A percentile compares a stretch with the other conserved stretches of the same genome.
These are phyloP conservation scores for Akanthomyces lecanii DNA, from an alignment of 2,329 filamentous ascomycete species.

Conservation along the genomic window DNA sequence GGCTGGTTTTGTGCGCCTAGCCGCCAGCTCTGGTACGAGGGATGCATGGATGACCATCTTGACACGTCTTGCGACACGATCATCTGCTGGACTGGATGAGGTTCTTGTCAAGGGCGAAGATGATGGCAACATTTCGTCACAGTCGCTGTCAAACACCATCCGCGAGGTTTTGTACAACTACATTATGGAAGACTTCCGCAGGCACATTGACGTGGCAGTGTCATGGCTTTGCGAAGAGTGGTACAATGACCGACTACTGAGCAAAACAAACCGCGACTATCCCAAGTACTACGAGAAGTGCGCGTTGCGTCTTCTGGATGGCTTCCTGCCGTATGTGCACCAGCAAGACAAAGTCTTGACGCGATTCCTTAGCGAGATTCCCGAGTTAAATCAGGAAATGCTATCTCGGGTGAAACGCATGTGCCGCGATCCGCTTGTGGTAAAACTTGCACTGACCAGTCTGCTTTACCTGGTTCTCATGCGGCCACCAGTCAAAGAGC, in stretches of 20 bases:
- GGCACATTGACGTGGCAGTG: constrained; percentile 83
- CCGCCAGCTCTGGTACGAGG: constrained; percentile 76
- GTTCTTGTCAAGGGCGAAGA: constrained; percentile 54
- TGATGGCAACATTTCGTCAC: constrained; percentile 25
- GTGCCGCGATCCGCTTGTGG: constrained; percentile 62
- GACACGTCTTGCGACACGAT: constrained; percentile 76
- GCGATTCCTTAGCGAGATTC: constrained; percentile 87
- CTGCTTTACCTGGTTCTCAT: constrained; percentile 65
- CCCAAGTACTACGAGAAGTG: constrained; percentile 73
- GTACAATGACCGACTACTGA: constrained; percentile 74
- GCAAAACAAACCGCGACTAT: constrained; percentile 41
- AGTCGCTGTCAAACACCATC: constrained; percentile 62
- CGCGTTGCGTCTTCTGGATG: constrained; percentile 77
- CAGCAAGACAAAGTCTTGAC: constrained; percentile 85
- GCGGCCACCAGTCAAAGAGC: constrained; percentile 59
- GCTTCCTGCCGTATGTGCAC: constrained; percentile 87
- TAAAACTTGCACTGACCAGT: constrained; percentile 60
- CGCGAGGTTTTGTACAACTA: constrained; percentile 79
- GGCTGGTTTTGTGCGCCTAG: constrained; percentile 76
- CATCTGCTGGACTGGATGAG: constrained; percentile 66
- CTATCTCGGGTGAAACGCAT: constrained; percentile 67
- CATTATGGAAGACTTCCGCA: constrained; percentile 86
- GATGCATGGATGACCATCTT: constrained; percentile 91
- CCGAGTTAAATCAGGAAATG: constrained; percentile 68
- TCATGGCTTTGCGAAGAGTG: constrained; percentile 96